Base-by-base conservation (phyloP, 176 grass and related monocot species). In the Puccinellia tenuiflora region DNA sequence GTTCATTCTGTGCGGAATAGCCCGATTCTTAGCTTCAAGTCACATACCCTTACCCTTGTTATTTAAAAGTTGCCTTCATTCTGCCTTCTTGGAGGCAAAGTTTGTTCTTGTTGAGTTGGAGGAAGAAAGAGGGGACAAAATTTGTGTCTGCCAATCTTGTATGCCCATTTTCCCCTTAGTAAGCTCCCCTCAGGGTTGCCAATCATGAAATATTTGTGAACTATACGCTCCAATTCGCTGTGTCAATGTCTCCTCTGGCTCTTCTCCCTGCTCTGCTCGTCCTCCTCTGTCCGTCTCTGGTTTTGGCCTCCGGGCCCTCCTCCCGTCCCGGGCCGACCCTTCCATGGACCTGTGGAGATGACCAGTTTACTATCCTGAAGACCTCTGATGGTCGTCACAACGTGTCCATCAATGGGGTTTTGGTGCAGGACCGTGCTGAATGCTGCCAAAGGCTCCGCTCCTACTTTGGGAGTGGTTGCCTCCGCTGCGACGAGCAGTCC, bases 361-460 rank as follows among this genome's bases (percentile, higher is more conserved):
- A 94, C 33, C 88, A 90, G 77, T 33, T 91, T 83, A 56, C 33
- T 37, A 81, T 92, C 62, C 88, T 82, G 75, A 62, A 88, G 47
- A 68, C 70, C 31, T 56, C 80, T 48, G 87, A 73, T 62, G 89
- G 88, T 59, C 82, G 61, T 47, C 52, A 66, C 34, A 83, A 86
- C 45, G 39, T 99, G 28, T 91, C 86, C 10, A 76, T 99, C 65
- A 89, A 96, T 72, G 73, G 88, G 55, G 78, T 61, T 73, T 75
- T 80, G 63, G 82, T 94, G 42, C 84, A 88, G 26, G 92, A 92
- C 60, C 84, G 85, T 56, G 80, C 64, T 79, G 33, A 89, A 77
- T 84, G 85, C 35, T 99, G 97, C 80, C 57, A 91, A 21, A 88
- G 91, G 76, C 80, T 99, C 33, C 84, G 73, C 26, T 90, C 81